Base-by-base conservation (phyloP, 371 early-diverging fungal species). In the Blakeslea trispora region DNA sequence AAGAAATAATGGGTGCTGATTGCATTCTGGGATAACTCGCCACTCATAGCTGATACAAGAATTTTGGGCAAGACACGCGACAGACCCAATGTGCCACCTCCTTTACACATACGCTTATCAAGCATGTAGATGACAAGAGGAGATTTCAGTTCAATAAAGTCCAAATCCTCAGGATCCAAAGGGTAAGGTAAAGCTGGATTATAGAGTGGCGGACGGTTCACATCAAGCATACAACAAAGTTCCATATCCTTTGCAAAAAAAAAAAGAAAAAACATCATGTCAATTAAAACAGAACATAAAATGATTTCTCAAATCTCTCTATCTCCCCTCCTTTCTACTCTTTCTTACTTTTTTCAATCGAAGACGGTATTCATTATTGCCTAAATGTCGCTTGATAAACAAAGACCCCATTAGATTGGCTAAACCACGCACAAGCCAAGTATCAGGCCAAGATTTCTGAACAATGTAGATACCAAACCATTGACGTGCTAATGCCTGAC, bases 381-480 rank as follows among this genome's bases (percentile, higher is more conserved):
- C 97, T 62, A 93, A 80, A 66, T 86, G 81, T 59, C 90, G 82
- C 57, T 82, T 78, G 48, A 94, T 73, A 64, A 89, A 94, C 50
- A 88, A 71, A 0, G 87, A 79, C 0, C 88, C 79, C 59, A 91
- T 80, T 45, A 84, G 86, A 63, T 90, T 85, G 1, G 90, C 83
- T 37, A 97, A 65, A 13, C 96, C 96, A 23, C 81, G 70, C 0
- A 88, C 84, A 28, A 97, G 72, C 98, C 98, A 97, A 18, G 82
- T 77, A 65, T 97, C 98, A 4, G 85, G 74, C 90, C 92, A 91
- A 3, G 82, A 64, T 57, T 88, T 89, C 11, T 90, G 91, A 18
- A 81, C 76, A 39, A 97, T 84, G 60, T 89, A 90, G 14, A 91
- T 83, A 13, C 96, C 96, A 74, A 96, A 95, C 96, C 96, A 97